Base-by-base conservation (phyloP, 2,329 filamentous ascomycete genomes). In the Arthrocladium fulminans region DNA sequence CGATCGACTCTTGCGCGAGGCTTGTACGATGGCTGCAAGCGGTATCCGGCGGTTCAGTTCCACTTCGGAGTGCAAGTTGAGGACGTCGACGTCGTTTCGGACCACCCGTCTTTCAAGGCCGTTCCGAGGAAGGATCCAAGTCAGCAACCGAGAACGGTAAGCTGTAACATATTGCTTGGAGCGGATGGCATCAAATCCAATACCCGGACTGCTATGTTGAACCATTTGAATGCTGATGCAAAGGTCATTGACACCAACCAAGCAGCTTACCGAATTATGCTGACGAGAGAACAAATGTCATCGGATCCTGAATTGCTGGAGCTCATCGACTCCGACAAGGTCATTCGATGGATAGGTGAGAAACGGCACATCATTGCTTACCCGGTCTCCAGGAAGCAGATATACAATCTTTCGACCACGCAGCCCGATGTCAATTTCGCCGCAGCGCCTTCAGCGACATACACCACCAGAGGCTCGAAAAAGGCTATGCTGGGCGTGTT, bases 21-120 rank as follows among this genome's bases (percentile, higher is more conserved):
- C 4, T 67, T 90, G 25, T 88, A 81, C 64, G 73, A 83, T 41
- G 84, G 77, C n/a, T 89, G 85, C 66, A 70, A 79, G 58, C 69
- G 71, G 40, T 54, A 58, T 43, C 73, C 85, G 58, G 70, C 70
- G 29, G 81, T 90, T 61, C 79, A 65, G 5, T 88, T 90, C 67
- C 75, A 82, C 66, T 84, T 89, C 60, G 73, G 75, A 24, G 77
- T 73, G 8, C 67, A 71, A 3, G 70, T 82, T 5, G 69, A 73
- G 19, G 66, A 73, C 10, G 67, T 88, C 20, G 68, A 74, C 37
- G 75, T 75, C 0, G 86, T 80, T 60, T 69, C 71, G 0, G 75
- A 81, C 0, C 73, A 73, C 42, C 77, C 82, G 2, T 71, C 66
- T 0, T 79, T 89, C 62, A 77, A 71, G 2, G 73, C 79, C 5